A percentile compares a stretch with the other conserved stretches of the same genome.
phyloP scores from a whole-genome alignment of 108 stramenopile species.

The Cylindrotheca fusiformis region DNA sequence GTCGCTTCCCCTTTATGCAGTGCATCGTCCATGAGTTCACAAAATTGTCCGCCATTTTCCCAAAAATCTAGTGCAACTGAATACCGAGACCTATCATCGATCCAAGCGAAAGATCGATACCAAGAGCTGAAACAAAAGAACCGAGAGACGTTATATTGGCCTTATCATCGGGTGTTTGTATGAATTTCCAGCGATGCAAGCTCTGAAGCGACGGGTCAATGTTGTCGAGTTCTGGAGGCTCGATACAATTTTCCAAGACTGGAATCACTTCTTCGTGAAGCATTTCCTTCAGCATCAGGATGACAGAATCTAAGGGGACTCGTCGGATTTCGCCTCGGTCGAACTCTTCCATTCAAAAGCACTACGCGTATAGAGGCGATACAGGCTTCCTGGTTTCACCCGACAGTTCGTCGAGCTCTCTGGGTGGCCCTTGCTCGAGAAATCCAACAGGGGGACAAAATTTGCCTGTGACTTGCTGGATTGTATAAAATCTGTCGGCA shows the following conservation, averaged over 20 bases:
- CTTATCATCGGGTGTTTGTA: conserved; percentile 52
- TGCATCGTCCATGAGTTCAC: background rate
- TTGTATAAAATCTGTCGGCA: conserved; percentile 82
- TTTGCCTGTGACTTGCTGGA: conserved; percentile 59
- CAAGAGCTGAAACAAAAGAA: conserved; percentile 68
- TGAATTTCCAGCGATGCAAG: conserved; percentile 61
- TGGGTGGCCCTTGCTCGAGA: conserved; percentile 87
- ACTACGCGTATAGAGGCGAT: conserved; percentile 78
- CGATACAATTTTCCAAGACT: conserved; percentile 68
- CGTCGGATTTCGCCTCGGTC: conserved; percentile 79
- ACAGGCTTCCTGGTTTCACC: conserved; percentile 85
- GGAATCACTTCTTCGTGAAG: conserved; percentile 59
- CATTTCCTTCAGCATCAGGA: conserved; percentile 72
- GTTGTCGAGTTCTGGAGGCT: conserved; percentile 69
- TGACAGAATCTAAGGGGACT: conserved; percentile 77
- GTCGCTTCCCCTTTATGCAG: conserved; percentile 1
- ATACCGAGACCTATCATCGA: conserved; percentile 79
- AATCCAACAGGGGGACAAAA: conserved; percentile 89
- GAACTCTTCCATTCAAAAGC: conserved; percentile 65
- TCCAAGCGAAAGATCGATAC: conserved; percentile 76
- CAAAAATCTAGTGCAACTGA: conserved; percentile 41
- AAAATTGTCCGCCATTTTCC: background rate
- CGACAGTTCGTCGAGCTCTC: conserved; percentile 93
- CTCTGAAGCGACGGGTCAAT: conserved; percentile 74
- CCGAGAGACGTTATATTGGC: conserved; percentile 76